phyloP scores from a whole-genome alignment of 2,329 filamentous ascomycete genomes.

The Dryadomyces quercivorus region DNA sequence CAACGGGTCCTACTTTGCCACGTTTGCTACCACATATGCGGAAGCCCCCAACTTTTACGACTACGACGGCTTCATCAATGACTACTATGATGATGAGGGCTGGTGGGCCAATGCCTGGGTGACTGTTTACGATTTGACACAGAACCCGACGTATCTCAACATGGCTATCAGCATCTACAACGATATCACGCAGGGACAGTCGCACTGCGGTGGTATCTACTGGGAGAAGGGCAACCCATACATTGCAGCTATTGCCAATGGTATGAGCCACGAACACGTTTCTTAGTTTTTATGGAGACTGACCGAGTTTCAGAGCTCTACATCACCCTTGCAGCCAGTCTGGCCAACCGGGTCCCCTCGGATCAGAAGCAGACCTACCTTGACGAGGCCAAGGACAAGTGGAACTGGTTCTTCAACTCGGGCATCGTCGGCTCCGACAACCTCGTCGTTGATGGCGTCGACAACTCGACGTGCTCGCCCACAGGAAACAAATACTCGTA shows the following conservation, averaged over 20 bases:
- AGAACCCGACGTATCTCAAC: neutral
- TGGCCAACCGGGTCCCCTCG: constrained; percentile 34
- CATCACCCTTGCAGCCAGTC: constrained; percentile 36
- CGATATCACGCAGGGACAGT: neutral
- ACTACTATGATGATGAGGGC: constrained; percentile 3
- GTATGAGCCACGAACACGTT: neutral
- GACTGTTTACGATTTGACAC: neutral
- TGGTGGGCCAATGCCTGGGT: constrained; percentile 2
- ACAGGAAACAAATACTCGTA: constrained; percentile 23
- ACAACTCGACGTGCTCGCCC: constrained; percentile 35
- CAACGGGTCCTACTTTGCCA: neutral
- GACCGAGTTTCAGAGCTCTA: constrained; percentile 25
- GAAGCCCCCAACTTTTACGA: neutral
- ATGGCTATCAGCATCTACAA: neutral
- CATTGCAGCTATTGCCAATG: neutral
- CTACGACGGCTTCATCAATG: constrained; percentile 1
- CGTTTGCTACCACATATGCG: neutral
- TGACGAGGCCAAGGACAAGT: constrained; percentile 35
- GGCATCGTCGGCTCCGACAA: constrained; percentile 39
- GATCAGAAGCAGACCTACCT: constrained; percentile 25
- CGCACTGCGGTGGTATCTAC: constrained; percentile 1
- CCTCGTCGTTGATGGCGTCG: constrained; percentile 43
- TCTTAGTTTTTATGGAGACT: no score
- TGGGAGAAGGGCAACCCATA: neutral
- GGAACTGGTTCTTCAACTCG: constrained; percentile 37